Evolutionary conservation across 257 asterid genomes (phyloP), one percentile per base, ranked within the genome.

Genomic region (Fraxinus cuspidata): DNA sequence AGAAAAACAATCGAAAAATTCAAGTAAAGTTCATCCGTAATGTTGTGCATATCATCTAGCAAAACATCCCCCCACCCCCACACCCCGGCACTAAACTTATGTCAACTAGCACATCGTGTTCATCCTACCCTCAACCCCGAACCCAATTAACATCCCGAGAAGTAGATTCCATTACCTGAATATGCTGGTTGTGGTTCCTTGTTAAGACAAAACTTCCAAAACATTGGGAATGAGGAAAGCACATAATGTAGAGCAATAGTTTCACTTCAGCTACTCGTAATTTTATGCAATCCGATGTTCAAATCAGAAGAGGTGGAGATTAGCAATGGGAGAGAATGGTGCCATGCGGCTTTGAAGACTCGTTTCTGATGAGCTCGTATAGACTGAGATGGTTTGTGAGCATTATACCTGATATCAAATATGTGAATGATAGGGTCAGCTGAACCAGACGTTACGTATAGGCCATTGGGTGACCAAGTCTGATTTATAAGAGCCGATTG

Each of bases 281-380:
- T 74, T 70, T 78, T 87, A 84, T 93, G 98, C 81, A 96, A 53
- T 71, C 97, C 99, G 47, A 96, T 85, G 90, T 88, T 89, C 29
- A 85, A 82, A 81, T 96, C 99, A 8, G 99, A 92, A 18, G 99
- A 96, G 69, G 92, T 96, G 74, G 98, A 93, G 87, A 96, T 85
- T 74, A 93, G 82, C 68, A 96, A 89, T 7, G 99, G 98, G 37
- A 88, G 87, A 65, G 88, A 51, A 44, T 86, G 90, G 86, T 96
- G 97, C 97, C 98, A 93, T 12, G 89, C 92, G 3, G 97, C 98
- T 84, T 92, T 93, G 85, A 93, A 96, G 70, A 96, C 99, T 58
- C 99, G 88, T 77, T 91, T 96, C 56, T 96, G 92, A 83, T 96
- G 98, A 75, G 97, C 93, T 70, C 77, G 81, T 28, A 93, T 78